A percentile compares a stretch with the other conserved stretches of the same genome.
Evolutionary conservation across 2,329 filamentous ascomycete species (phyloP).

Genomic region (Cladosporium sp.): DNA sequence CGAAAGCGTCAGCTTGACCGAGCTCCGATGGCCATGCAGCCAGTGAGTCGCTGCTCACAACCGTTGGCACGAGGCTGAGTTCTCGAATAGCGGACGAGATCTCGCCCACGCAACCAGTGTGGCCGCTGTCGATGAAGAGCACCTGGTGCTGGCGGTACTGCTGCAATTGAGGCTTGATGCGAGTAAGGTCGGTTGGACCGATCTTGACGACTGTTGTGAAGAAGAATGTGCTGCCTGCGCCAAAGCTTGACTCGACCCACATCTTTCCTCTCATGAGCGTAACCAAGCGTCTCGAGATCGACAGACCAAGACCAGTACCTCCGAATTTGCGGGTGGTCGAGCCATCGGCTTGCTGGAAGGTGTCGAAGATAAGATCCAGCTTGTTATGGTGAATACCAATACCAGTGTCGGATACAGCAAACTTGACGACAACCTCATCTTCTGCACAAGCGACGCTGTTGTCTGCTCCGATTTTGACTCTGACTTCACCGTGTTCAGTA

Average conservation of each 20-base stretch:
- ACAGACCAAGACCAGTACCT: slow-evolving; percentile 86
- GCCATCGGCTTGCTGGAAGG: slow-evolving; percentile 96
- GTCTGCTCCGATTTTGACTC: slow-evolving; percentile 78
- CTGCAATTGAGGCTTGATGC: slow-evolving; percentile 76
- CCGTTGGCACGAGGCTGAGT: slow-evolving; percentile 74
- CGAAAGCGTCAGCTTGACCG: slow-evolving; percentile 63
- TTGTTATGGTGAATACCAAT: slow-evolving; percentile 96
- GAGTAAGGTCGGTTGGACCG: slow-evolving; percentile 69
- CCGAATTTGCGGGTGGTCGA: slow-evolving; percentile 96
- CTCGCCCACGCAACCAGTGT: slow-evolving; percentile 69
- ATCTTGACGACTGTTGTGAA: slow-evolving; percentile 91
- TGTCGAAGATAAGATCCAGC: slow-evolving; percentile 95
- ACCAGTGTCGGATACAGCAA: slow-evolving; percentile 90
- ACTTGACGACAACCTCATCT: slow-evolving; percentile 89
- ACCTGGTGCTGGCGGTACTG: slow-evolving; percentile 93
- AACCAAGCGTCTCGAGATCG: slow-evolving; percentile 90
- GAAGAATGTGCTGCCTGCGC: slow-evolving; percentile 88
- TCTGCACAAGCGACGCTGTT: slow-evolving; percentile 59
- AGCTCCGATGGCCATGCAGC: slow-evolving; percentile 47
- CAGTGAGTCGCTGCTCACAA: slow-evolving; percentile 72
- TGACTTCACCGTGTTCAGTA: slow-evolving; percentile 93
- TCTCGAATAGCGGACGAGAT: slow-evolving; percentile 72
- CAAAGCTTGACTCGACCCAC: slow-evolving; percentile 90
- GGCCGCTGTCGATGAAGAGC: slow-evolving; percentile 87
- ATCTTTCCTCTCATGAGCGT: slow-evolving; percentile 95